Evolutionary conservation across 1,284 basidiomycete species (phyloP), one percentile per base, ranked within the genome.

Genomic region (Melanopsichium pennsylvanicum): DNA sequence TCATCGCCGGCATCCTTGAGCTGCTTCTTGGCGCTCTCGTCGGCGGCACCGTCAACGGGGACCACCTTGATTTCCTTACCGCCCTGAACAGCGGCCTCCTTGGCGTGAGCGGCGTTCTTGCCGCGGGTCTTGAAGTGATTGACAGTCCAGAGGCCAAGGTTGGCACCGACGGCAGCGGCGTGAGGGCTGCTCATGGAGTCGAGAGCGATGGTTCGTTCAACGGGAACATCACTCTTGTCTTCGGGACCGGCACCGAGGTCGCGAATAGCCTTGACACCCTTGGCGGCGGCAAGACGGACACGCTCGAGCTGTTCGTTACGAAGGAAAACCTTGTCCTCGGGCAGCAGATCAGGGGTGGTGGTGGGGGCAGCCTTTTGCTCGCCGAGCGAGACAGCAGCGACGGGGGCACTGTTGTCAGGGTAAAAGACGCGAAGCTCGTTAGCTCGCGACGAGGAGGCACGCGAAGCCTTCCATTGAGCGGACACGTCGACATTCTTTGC

Each of bases 111-210:
- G 9, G 70, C 63, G 40, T 56, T 62, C 42, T 70, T 60, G 36
- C 78, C 78, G 16, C 70, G 73, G 15, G 78, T 74, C 62, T 76
- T 77, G 75, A 77, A 79, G 59, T 78, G 75, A 57, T 80, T 79
- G 49, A 76, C 66, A 25, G 41, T 66, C 74, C 74, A 80, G 9
- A 79, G 64, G 18, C 64, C 74, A 31, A 80, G 72, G 50, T 59
- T 61, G 31, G 78, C 75, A 26, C 78, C 78, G 23, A 49, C 58
- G 23, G 78, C 78, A 11, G 76, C 77, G 13, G 76, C 75, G 58
- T 80, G 78, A 1, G 78, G 54, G 54, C 72, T 74, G 13, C 40
- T 43, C 49, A 79, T 73, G 34, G 64, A 22, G 54, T 80, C 78
- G 36, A 80, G 62, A 23, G 51, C 71, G 19, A 80, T 60, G 40